phyloP scores from a whole-genome alignment of 2,329 filamentous ascomycete species.

The Cadophora gregata region DNA sequence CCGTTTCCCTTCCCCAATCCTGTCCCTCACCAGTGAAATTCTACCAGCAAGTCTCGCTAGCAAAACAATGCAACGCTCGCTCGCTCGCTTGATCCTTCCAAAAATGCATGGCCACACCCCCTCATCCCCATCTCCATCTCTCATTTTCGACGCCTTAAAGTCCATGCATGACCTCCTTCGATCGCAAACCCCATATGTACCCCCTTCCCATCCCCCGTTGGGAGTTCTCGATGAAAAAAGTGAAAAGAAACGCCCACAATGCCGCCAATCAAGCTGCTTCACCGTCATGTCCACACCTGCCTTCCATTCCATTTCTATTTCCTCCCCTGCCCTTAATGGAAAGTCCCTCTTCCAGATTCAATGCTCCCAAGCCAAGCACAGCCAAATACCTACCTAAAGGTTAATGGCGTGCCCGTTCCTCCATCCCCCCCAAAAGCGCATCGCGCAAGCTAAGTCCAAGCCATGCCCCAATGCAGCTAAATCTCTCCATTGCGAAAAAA shows the following conservation, averaged over 20 bases:
- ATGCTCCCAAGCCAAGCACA: background rate
- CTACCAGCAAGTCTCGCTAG: background rate
- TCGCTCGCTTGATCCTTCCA: background rate
- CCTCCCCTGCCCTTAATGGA: background rate
- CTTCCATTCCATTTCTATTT: background rate
- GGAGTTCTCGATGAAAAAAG: background rate
- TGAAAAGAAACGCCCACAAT: constrained; percentile 13
- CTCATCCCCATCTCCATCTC: background rate
- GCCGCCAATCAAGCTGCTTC: background rate
- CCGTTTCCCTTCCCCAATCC: background rate
- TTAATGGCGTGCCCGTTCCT: background rate
- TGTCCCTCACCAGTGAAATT: background rate
- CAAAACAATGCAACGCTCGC: background rate
- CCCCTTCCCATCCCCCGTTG: background rate
- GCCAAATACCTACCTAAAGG: background rate
- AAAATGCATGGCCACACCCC: background rate
- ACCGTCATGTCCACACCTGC: background rate
- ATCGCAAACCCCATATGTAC: background rate
- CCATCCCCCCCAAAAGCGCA: constrained; percentile 1
- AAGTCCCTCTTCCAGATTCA: background rate
- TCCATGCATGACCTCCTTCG: background rate
- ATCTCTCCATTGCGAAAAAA: background rate
- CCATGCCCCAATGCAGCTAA: background rate
- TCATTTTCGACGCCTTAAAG: background rate
- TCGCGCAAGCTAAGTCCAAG: background rate